These are phyloP conservation scores for Pilobolus umbonatus DNA, from an alignment of 192 early-diverging fungal species.

Conservation along the genomic window DNA sequence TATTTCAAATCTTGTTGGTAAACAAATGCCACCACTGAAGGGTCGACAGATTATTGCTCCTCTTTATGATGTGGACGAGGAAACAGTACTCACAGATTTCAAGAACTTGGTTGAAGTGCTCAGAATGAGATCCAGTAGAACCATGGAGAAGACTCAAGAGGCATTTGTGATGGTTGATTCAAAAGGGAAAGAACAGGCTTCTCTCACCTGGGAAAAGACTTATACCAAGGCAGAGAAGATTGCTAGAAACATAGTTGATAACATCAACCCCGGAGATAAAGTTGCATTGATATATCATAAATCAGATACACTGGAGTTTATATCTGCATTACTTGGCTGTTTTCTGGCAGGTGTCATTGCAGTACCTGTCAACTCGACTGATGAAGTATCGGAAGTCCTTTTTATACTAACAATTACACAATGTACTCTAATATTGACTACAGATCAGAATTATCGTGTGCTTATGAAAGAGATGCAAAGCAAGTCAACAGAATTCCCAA, in stretches of 20 bases:
- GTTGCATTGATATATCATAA: slow-evolving; percentile 79
- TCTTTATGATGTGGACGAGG: slow-evolving; percentile 25
- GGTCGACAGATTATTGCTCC: slow-evolving; percentile 41
- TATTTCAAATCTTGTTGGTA: slow-evolving; percentile 39
- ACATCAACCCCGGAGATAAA: slow-evolving; percentile 56
- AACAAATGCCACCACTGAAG: slow-evolving; percentile 51
- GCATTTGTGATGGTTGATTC: slow-evolving; percentile 69
- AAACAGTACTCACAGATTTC: slow-evolving; percentile 48
- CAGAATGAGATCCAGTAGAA: slow-evolving; percentile 51
- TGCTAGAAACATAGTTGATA: slow-evolving; percentile 57
- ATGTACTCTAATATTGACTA: slow-evolving; percentile 69
- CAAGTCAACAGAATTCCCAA: slow-evolving; percentile 59
- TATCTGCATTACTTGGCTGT: slow-evolving; percentile 78
- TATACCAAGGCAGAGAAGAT: slow-evolving; percentile 67
- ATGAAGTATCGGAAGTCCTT: slow-evolving; percentile 73
- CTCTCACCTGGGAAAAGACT: slow-evolving; percentile 72
- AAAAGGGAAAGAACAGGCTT: slow-evolving; percentile 65
- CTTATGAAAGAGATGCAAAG: slow-evolving; percentile 68
- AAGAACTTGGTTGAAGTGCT: slow-evolving; percentile 63
- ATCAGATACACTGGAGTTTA: slow-evolving; percentile 75
- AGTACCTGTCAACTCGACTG: slow-evolving; percentile 78
- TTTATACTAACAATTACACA: slow-evolving; percentile 69
- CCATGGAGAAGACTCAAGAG: slow-evolving; percentile 37
- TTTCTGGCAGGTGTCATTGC: slow-evolving; percentile 77
- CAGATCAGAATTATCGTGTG: slow-evolving; percentile 69